Evolutionary conservation across 768 basidiomycete genomes (phyloP).

Genomic region (Kwoniella dejecticola): DNA sequence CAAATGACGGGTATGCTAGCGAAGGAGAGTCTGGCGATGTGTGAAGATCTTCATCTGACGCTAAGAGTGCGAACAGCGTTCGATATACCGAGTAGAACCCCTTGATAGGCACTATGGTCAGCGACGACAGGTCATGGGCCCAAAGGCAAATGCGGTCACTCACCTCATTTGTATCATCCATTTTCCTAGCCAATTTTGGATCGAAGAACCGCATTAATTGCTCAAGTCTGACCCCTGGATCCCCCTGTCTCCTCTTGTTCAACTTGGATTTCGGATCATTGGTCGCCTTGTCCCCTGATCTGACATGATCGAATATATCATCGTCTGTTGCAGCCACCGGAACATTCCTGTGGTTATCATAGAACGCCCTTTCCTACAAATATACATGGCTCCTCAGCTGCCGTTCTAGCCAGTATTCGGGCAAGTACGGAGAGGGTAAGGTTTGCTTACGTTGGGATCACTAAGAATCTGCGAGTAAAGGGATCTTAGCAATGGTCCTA

Average conservation of each 20-base stretch:
- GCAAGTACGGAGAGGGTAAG: too few relatives aligned
- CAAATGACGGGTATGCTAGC: slow-evolving; percentile 78
- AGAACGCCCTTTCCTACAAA: slow-evolving; percentile 99
- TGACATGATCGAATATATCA: slow-evolving; percentile 82
- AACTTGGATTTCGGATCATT: slow-evolving; percentile 39
- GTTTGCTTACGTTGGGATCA: slow-evolving; percentile 88
- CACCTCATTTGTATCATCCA: slow-evolving; percentile 58
- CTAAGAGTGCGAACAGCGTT: slow-evolving; percentile 79
- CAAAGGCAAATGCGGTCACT: too few relatives aligned
- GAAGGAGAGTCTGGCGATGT: slow-evolving; percentile 54
- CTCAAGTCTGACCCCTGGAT: slow-evolving; percentile 74
- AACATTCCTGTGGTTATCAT: slow-evolving; percentile 86
- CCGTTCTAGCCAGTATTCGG: too few relatives aligned
- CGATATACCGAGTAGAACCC: slow-evolving; percentile 88
- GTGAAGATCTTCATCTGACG: slow-evolving; percentile 71
- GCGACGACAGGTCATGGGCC: too few relatives aligned
- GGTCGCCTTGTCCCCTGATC: slow-evolving; percentile 65
- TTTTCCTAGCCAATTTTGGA: slow-evolving; percentile 50
- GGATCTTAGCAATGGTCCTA: not conserved
- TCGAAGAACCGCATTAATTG: slow-evolving; percentile 87
- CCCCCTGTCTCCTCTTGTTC: slow-evolving; percentile 60
- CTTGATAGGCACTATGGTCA: slow-evolving; percentile 60
- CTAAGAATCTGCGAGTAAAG: slow-evolving; percentile 77
- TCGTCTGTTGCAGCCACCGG: slow-evolving; percentile 80
- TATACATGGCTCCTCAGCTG: too few relatives aligned